These are phyloP conservation scores for Citrus australasica DNA, from an alignment of 345 rosid genomes.

Conservation along the genomic window DNA sequence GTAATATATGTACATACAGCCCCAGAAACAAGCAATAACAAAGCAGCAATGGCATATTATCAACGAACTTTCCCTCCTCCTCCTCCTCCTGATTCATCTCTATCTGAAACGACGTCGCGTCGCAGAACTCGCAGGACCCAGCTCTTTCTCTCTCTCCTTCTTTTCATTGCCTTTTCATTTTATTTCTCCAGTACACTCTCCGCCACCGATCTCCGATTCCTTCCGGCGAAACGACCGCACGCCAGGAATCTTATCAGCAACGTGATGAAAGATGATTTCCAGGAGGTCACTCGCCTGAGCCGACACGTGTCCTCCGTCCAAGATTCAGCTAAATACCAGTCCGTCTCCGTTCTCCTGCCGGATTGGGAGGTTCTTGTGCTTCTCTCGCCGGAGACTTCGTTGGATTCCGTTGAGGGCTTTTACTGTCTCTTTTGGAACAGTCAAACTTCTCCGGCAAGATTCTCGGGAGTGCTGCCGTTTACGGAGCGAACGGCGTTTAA, in stretches of 20 bases:
- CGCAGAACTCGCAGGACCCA: neutral
- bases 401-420: slow-evolving; percentile 5
- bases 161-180: neutral
- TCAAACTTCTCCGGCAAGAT: slow-evolving; percentile 46
- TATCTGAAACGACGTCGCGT: neutral
- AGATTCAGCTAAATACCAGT: neutral
- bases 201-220: neutral
- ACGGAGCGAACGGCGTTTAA: slow-evolving; percentile 48
- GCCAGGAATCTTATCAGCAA: neutral
- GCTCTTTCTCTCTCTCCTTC: neutral
- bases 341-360: slow-evolving; percentile 59
- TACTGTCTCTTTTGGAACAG: slow-evolving; percentile 59
- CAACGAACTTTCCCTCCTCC: neutral
- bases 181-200: neutral
- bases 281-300: neutral
- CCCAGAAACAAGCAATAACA: neutral
- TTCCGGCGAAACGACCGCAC: neutral
- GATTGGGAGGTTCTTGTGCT: slow-evolving; percentile 73
- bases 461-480: slow-evolving; percentile 44
- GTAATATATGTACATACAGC: neutral
- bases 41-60: neutral
- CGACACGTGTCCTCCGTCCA: neutral
- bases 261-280: neutral
- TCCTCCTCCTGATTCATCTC: neutral
- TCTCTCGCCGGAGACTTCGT: slow-evolving; percentile 23